phyloP scores from a whole-genome alignment of 768 basidiomycete genomes.

The Collybia nuda region DNA sequence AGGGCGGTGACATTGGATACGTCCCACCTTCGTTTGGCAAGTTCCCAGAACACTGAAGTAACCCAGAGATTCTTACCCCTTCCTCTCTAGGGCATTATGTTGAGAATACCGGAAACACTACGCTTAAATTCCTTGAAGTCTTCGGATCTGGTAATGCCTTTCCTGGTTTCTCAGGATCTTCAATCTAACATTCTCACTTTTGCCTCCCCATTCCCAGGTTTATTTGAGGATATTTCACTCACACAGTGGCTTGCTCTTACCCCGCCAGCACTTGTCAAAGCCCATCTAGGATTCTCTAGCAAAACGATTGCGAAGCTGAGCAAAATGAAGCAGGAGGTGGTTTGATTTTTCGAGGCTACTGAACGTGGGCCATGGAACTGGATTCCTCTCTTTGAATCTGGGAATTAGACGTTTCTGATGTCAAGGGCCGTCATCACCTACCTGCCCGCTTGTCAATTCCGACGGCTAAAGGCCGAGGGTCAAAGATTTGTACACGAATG shows the following conservation, averaged over 20 bases:
- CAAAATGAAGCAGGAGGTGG: conserved; percentile 50
- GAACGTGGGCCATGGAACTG: no score
- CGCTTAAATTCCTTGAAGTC: conserved; percentile 61
- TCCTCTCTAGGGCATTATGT: conserved; percentile 57
- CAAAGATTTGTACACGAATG: no score
- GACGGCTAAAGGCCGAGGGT: no score
- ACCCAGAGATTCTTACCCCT: not conserved
- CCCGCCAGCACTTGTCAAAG: conserved; percentile 58
- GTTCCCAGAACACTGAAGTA: not conserved
- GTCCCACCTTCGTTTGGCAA: conserved; percentile 35
- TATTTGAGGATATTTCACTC: conserved; percentile 56
- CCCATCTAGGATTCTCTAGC: conserved; percentile 56
- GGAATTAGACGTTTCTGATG: no score
- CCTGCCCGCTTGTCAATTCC: no score
- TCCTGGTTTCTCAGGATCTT: conserved; percentile 3
- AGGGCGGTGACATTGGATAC: conserved; percentile 40
- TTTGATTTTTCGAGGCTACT: conserved; percentile 14
- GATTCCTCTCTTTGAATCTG: no score
- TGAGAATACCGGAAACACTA: conserved; percentile 63
- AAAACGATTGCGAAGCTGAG: conserved; percentile 47
- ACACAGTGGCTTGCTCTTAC: conserved; percentile 65
- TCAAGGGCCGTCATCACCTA: no score
- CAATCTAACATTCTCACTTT: conserved; percentile 25
- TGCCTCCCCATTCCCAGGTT: not conserved
- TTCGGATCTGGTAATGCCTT: conserved; percentile 46